Conservation (phyloP, 1,284 basidiomycete species). For the Ceratobasidium sp. region DNA sequence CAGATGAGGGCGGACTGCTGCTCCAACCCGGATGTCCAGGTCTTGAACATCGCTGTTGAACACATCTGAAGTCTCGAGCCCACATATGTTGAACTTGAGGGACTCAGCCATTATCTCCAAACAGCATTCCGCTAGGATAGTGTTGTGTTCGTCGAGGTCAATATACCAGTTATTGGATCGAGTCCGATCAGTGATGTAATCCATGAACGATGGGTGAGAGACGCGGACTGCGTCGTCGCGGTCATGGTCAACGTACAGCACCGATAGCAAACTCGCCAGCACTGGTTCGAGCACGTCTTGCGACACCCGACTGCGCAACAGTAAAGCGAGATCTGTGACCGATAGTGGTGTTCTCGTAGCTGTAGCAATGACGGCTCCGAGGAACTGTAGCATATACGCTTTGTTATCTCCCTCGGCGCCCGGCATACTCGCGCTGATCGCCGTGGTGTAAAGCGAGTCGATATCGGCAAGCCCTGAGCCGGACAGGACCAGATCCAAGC, state of each 20-base stretch:
- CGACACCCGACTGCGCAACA: not conserved
- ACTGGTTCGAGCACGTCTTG: not conserved
- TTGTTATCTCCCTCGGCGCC: not conserved
- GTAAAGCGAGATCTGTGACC: not conserved
- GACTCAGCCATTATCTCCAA: not conserved
- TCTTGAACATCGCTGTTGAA: conserved; percentile 24
- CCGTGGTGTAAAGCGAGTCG: not conserved
- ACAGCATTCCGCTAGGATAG: conserved; percentile 4
- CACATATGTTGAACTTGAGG: conserved; percentile 32
- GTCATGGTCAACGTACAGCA: conserved; percentile 16
- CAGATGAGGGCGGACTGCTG: not conserved
- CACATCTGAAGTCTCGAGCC: not conserved
- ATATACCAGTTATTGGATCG: conserved; percentile 6
- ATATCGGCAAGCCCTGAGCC: not conserved
- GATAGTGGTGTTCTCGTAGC: not conserved
- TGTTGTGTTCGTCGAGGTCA: conserved; percentile 3
- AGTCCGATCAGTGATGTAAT: not conserved
- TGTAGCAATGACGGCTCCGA: not conserved
- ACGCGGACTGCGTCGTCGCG: not conserved
- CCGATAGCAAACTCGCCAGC: not conserved
- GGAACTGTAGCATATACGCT: not conserved
- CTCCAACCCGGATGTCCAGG: not conserved
- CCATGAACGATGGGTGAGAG: conserved; percentile 40
- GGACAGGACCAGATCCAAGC: not conserved
- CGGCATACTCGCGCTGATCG: not conserved